Conservation (phyloP, 2,329 filamentous ascomycete species). For the Berkeleyomyces basicola region DNA sequence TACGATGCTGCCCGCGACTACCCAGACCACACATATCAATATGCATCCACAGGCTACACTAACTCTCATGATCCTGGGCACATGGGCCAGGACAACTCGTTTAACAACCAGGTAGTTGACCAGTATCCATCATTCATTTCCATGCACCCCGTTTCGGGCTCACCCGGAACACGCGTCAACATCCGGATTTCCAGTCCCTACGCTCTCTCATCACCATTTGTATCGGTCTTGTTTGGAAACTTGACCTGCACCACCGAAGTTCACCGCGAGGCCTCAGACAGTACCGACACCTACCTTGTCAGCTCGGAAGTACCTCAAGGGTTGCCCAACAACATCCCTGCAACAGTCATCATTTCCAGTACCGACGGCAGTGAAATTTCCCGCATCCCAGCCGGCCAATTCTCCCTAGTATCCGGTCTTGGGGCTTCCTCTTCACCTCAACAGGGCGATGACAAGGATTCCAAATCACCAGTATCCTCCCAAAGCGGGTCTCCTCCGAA, state of each 20-base stretch:
- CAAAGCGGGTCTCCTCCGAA: constrained; percentile 27
- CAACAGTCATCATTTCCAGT: constrained; percentile 37
- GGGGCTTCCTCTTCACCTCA: background rate
- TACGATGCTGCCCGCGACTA: constrained; percentile 45
- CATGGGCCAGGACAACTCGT: constrained; percentile 33
- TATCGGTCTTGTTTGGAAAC: background rate
- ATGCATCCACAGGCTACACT: constrained; percentile 28
- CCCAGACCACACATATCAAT: constrained; percentile 38
- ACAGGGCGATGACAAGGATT: constrained; percentile 17
- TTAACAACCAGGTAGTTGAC: constrained; percentile 44
- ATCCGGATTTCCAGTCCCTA: constrained; percentile 61
- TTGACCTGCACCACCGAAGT: constrained; percentile 39
- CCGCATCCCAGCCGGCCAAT: constrained; percentile 28
- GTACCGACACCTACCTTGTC: constrained; percentile 42
- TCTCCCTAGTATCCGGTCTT: background rate
- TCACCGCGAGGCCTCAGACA: constrained; percentile 31
- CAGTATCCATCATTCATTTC: constrained; percentile 43
- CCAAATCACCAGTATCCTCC: constrained; percentile 25
- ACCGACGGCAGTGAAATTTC: constrained; percentile 36
- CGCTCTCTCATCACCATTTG: constrained; percentile 1
- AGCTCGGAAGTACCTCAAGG: constrained; percentile 52
- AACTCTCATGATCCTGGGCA: constrained; percentile 17
- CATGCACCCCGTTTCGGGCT: constrained; percentile 46
- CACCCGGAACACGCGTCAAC: constrained; percentile 51
- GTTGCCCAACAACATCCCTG: constrained; percentile 19